phyloP scores from a whole-genome alignment of 2,329 filamentous ascomycete genomes.

The Penicillium sp. region DNA sequence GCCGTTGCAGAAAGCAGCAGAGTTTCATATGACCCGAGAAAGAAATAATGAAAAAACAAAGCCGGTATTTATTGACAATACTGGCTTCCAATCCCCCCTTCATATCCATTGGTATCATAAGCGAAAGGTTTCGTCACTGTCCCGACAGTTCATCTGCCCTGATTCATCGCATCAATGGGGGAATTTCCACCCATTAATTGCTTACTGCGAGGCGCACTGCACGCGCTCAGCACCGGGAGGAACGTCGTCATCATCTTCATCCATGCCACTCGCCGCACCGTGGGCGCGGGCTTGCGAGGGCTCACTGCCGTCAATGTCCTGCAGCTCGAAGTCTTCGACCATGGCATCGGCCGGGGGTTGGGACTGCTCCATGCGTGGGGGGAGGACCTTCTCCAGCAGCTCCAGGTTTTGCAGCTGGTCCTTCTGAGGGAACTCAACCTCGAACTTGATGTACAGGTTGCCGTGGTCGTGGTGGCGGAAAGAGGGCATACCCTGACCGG shows the following conservation, averaged over 20 bases:
- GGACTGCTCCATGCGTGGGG: slow-evolving; percentile 67
- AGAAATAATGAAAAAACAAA: slow-evolving; percentile 29
- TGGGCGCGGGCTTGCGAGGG: slow-evolving; percentile 68
- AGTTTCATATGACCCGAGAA: slow-evolving; percentile 23
- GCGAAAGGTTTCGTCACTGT: slow-evolving; percentile 35
- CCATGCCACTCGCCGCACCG: slow-evolving; percentile 65
- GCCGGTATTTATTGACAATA: slow-evolving; percentile 6
- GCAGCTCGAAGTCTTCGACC: slow-evolving; percentile 85
- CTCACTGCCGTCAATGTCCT: slow-evolving; percentile 77
- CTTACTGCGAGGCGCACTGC: slow-evolving; percentile 58
- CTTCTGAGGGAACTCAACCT: slow-evolving; percentile 93
- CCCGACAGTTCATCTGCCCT: slow-evolving; percentile 27
- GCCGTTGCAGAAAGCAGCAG: slow-evolving; percentile 40
- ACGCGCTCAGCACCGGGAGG: slow-evolving; percentile 54
- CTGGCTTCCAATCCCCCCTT: slow-evolving; percentile 6
- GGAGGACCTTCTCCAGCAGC: slow-evolving; percentile 82
- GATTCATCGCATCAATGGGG: slow-evolving; percentile 13
- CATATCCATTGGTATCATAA: slow-evolving; percentile 42
- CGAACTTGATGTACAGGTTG: slow-evolving; percentile 96
- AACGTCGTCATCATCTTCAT: slow-evolving; percentile 70
- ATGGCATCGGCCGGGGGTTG: slow-evolving; percentile 80
- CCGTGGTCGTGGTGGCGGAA: slow-evolving; percentile 92
- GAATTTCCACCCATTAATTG: slow-evolving; percentile 2
- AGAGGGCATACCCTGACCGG: slow-evolving; percentile 97
- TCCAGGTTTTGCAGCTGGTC: slow-evolving; percentile 71